Conservation (phyloP, 371 early-diverging fungal genomes). For the Massospora cicadina region DNA sequence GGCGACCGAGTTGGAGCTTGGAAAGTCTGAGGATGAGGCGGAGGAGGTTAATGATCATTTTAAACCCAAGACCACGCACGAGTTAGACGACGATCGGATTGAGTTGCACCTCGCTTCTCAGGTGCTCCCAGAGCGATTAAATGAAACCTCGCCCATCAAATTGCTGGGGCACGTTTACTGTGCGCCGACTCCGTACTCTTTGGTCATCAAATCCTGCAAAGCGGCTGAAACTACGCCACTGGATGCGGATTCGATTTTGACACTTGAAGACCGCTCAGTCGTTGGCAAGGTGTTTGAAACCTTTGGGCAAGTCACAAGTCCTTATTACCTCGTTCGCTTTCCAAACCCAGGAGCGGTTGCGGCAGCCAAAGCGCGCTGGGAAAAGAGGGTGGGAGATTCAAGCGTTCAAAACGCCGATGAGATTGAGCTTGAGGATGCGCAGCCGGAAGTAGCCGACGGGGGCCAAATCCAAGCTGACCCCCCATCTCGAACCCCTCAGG, state of each 20-base stretch:
- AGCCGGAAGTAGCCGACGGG: not conserved
- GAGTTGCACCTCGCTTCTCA: not conserved
- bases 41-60: not conserved
- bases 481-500: not conserved
- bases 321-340: conserved; percentile 5
- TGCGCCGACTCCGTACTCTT: not conserved
- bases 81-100: not conserved
- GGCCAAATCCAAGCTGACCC: not conserved
- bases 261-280: not conserved
- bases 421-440: not conserved
- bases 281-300: conserved; percentile 5
- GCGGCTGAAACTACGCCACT: not conserved
- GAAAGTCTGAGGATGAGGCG: not conserved
- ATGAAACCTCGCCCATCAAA: not conserved
- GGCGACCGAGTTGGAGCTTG: not conserved
- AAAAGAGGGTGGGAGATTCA: not conserved
- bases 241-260: not conserved
- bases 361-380: not conserved
- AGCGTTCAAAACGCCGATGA: not conserved
- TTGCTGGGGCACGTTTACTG: not conserved
- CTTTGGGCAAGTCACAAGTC: conserved; percentile 4
- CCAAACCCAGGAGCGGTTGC: not conserved
- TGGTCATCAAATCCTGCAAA: not conserved
- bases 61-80: not conserved
- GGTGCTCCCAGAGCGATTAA: not conserved